Percentiles rank a stretch among this genome's conserved stretches.
Conservation (phyloP, 2,329 filamentous ascomycete genomes). For the Colletotrichum sp. region DNA sequence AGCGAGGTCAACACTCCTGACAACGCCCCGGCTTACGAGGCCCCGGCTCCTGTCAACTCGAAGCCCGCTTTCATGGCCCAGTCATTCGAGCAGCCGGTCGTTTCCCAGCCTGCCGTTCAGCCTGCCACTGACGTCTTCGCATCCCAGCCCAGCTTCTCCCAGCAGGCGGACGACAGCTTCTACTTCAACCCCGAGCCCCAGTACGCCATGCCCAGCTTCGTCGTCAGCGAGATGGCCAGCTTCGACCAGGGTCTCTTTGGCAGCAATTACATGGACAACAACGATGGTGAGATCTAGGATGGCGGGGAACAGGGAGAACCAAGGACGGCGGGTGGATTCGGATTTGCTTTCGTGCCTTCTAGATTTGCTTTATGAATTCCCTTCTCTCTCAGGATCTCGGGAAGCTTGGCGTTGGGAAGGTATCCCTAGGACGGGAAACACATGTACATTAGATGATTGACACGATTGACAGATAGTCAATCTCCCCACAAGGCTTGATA, state of each 20-base stretch:
- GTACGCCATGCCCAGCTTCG: slow-evolving; percentile 1
- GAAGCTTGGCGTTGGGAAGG: slow-evolving; percentile 5
- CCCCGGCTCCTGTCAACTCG: background rate
- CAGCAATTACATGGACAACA: slow-evolving; percentile 28
- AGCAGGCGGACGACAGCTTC: background rate
- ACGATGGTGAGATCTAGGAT: slow-evolving; percentile 40
- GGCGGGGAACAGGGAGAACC: background rate
- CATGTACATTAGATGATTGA: background rate
- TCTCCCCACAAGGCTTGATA: background rate
- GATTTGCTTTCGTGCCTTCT: background rate
- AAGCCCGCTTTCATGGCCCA: background rate
- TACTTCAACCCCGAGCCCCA: background rate
- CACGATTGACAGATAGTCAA: background rate
- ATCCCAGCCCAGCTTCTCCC: background rate
- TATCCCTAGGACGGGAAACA: background rate
- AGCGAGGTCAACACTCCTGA: slow-evolving; percentile 23
- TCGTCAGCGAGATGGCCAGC: background rate
- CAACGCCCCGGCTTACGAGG: slow-evolving; percentile 4
- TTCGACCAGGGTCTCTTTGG: background rate
- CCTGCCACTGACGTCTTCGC: background rate
- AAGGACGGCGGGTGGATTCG: background rate
- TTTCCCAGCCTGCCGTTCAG: background rate
- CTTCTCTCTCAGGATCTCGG: background rate
- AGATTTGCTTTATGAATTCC: background rate
- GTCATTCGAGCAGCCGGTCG: background rate